Base-by-base conservation (phyloP, 1,139 yeast species). In the Trichomonascaceae sp. region DNA sequence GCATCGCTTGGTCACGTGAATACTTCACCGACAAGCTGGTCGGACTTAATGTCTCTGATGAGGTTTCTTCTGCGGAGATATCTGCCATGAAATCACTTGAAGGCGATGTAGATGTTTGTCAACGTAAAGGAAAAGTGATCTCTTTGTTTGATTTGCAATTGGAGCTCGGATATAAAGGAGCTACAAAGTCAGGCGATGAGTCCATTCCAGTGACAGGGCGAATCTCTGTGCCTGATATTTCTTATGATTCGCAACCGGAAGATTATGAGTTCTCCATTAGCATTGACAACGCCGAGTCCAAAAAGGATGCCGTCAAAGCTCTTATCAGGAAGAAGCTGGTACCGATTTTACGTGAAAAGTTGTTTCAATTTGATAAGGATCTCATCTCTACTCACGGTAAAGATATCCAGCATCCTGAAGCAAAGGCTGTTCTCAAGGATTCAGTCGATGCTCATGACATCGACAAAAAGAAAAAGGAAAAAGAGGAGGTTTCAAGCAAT, bases 31-130 rank as follows among this genome's bases (percentile, higher is more conserved):
- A 80, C 49, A 78, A 81, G 52, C 73, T 90, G 45, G 74, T 75
- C 10, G 84, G 84, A 1, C 61, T 82, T 47, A 59, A 69, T 7
- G 73, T 73, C 13, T 61, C 61, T 27, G 71, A 69, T 18, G 74
- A 64, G 13, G 71, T 66, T 7, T 68, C 72, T 41, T 62, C 68
- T 2, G 83, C 77, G 12, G 67, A 69, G 46, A 76, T 91, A 49
- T 69, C 76, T 32, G 69, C 76, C 15, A 77, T 90, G 13, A 82
- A 88, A 18, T 78, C 87, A 7, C 79, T 91, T 38, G 96, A 87
- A 62, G 99, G 99, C 51, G 99, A 93, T 63, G 96, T 90, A 58
- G 98, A 90, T 67, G 98, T 93, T 38, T 86, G 89, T 59, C 99
- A 93, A 74, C 83, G 99, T 63, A 93, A 95, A 72, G 99, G 99